Conservation (phyloP, 2,329 filamentous ascomycete genomes). For the Colletotrichum sp. region DNA sequence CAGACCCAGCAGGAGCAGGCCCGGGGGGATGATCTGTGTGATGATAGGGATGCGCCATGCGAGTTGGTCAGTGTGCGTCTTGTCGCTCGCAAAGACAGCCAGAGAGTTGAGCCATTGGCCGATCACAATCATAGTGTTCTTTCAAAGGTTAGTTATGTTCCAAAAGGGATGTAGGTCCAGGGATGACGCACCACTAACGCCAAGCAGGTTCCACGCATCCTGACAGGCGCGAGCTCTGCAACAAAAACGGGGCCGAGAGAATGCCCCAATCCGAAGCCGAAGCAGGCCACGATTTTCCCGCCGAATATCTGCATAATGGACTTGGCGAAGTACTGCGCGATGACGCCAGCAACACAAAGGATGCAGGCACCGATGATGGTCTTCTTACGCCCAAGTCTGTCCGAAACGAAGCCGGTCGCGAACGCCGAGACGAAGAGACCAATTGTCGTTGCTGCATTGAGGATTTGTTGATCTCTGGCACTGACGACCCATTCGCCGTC, state of each 20-base stretch:
- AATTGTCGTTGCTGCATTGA: slow-evolving; percentile 32
- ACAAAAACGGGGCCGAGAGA: slow-evolving; percentile 36
- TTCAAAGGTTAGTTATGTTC: not conserved
- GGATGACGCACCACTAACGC: slow-evolving; percentile 21
- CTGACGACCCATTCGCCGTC: slow-evolving; percentile 23
- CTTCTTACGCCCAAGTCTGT: slow-evolving; percentile 28
- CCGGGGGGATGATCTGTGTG: slow-evolving; percentile 31
- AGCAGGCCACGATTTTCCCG: slow-evolving; percentile 30
- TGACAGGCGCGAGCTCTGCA: slow-evolving; percentile 34
- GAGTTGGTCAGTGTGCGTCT: slow-evolving; percentile 23
- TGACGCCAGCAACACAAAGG: slow-evolving; percentile 25
- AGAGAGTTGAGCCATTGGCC: slow-evolving; percentile 26
- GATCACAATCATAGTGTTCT: slow-evolving; percentile 36
- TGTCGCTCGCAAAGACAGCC: slow-evolving; percentile 7
- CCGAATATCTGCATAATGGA: slow-evolving; percentile 28
- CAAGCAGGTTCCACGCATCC: slow-evolving; percentile 33
- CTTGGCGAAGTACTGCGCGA: slow-evolving; percentile 28
- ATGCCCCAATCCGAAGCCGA: slow-evolving; percentile 35
- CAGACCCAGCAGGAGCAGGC: slow-evolving; percentile 25
- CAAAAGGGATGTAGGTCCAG: not conserved
- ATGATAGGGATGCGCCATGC: slow-evolving; percentile 34
- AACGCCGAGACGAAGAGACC: slow-evolving; percentile 33
- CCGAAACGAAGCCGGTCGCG: slow-evolving; percentile 28
- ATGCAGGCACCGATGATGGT: slow-evolving; percentile 24
- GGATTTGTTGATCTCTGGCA: slow-evolving; percentile 32